These are phyloP conservation scores for Sclerotinia subarctica DNA, from an alignment of 2,329 filamentous ascomycete species.

Conservation along the genomic window DNA sequence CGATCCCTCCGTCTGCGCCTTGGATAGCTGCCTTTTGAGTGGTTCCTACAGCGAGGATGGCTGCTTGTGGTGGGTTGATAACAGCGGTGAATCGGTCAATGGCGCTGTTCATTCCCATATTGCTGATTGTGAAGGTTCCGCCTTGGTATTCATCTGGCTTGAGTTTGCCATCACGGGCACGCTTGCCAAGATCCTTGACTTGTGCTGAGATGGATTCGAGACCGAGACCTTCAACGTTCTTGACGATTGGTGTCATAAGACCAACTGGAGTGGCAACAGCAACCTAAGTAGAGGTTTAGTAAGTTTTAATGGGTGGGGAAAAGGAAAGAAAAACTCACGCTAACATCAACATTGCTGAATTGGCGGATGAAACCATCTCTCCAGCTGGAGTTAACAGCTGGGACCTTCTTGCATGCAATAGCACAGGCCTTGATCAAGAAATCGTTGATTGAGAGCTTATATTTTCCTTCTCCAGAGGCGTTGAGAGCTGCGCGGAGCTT, in stretches of 20 bases:
- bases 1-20: conserved; percentile 79
- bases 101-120: conserved; percentile 99
- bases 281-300: conserved; percentile 30
- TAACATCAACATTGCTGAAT: conserved; percentile 90
- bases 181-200: conserved; percentile 96
- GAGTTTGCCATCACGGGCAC: conserved; percentile 93
- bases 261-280: conserved; percentile 74
- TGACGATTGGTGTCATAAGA: conserved; percentile 96
- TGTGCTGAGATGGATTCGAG: conserved; percentile 82
- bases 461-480: conserved; percentile 81
- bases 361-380: conserved; percentile 86
- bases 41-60: conserved; percentile 91
- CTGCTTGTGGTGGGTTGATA: conserved; percentile 97
- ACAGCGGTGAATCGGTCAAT: conserved; percentile 97
- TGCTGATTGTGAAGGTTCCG: conserved; percentile 98
- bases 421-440: conserved; percentile 97
- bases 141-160: conserved; percentile 99
- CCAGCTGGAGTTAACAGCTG: conserved; percentile 95
- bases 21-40: conserved; percentile 93
- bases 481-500: conserved; percentile 96
- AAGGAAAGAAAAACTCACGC: conserved; percentile 60
- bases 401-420: conserved; percentile 87
- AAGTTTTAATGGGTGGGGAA: neutral
- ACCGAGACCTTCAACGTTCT: conserved; percentile 79
- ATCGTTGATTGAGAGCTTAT: conserved; percentile 99